These are phyloP conservation scores for Mycena capillaripes DNA, from an alignment of 768 basidiomycete genomes.

Conservation along the genomic window DNA sequence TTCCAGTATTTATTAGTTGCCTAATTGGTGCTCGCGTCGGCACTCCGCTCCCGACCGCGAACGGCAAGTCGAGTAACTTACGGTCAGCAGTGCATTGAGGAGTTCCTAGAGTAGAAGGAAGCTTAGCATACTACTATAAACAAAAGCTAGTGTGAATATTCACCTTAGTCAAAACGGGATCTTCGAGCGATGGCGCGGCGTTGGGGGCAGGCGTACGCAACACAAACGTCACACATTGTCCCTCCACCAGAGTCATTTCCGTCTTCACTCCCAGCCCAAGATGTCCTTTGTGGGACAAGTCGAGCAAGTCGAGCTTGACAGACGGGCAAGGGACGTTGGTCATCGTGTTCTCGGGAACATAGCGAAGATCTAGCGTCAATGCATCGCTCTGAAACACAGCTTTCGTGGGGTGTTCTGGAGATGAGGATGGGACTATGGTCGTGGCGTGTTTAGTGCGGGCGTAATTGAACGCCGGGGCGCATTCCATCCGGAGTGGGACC, in stretches of 20 bases:
- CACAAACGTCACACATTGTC: constrained; percentile 92
- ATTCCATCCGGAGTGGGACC: constrained; percentile 87
- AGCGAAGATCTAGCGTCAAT: constrained; percentile 83
- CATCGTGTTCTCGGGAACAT: constrained; percentile 70
- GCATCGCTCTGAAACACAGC: constrained; percentile 72
- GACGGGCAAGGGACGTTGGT: constrained; percentile 61
- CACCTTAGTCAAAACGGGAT: constrained; percentile 81
- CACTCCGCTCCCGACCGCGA: neutral
- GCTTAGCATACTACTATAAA: neutral
- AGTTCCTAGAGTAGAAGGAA: constrained; percentile 59
- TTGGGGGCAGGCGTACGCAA: constrained; percentile 69
- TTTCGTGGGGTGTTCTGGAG: constrained; percentile 59
- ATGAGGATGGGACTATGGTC: constrained; percentile 52
- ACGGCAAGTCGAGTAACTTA: constrained; percentile 47
- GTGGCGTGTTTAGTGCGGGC: constrained; percentile 83
- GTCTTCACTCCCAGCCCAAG: constrained; percentile 75
- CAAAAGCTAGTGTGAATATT: neutral
- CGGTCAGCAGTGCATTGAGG: constrained; percentile 68
- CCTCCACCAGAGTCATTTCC: constrained; percentile 79
- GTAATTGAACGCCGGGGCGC: constrained; percentile 97
- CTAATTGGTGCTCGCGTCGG: constrained; percentile 38
- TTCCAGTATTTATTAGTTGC: constrained; percentile 90
- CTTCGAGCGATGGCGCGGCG: constrained; percentile 64
- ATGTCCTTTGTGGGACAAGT: constrained; percentile 80
- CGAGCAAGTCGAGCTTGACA: constrained; percentile 71